A percentile compares a stretch with the other conserved stretches of the same genome.
Conservation (phyloP, 306 rosid genomes). For the Pyrus pyrifolia region DNA sequence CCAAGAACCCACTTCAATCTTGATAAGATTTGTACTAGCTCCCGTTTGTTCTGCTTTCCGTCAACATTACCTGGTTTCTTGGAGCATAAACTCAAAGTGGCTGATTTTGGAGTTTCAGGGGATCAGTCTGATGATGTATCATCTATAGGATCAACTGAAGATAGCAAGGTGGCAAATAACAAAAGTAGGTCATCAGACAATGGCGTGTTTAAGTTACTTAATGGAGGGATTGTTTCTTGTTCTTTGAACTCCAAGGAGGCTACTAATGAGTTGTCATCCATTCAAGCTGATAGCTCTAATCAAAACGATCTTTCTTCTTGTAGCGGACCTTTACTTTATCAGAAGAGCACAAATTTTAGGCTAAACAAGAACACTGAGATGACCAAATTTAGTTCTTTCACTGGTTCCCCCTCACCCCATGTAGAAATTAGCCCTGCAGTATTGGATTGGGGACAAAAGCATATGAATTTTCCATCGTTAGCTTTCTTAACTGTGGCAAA, state of each 20-base stretch:
- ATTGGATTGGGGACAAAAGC: slow-evolving; percentile 72
- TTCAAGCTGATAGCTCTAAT: slow-evolving; percentile 36
- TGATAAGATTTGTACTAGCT: slow-evolving; percentile 44
- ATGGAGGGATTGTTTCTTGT: slow-evolving; percentile 69
- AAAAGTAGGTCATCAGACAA: slow-evolving; percentile 66
- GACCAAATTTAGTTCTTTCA: slow-evolving; percentile 38
- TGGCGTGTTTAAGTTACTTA: slow-evolving; percentile 69
- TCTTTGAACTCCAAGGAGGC: slow-evolving; percentile 58
- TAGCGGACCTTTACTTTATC: slow-evolving; percentile 38
- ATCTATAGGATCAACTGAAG: slow-evolving; percentile 38
- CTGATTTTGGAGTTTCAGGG: slow-evolving; percentile 38
- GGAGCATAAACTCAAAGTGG: slow-evolving; percentile 23
- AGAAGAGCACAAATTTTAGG: slow-evolving; percentile 36
- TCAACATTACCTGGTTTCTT: slow-evolving; percentile 56
- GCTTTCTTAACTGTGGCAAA: slow-evolving; percentile 69
- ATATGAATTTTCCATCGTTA: slow-evolving; percentile 61
- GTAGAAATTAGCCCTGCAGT: slow-evolving; percentile 62
- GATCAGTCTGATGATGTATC: slow-evolving; percentile 30
- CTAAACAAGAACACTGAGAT: slow-evolving; percentile 34
- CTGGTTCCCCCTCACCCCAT: slow-evolving; percentile 41
- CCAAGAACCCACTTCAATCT: slow-evolving; percentile 23
- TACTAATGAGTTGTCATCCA: slow-evolving; percentile 36
- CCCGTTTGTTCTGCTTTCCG: slow-evolving; percentile 73
- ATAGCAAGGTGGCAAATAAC: slow-evolving; percentile 39
- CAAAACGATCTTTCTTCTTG: slow-evolving; percentile 48